phyloP scores from a whole-genome alignment of 2,329 filamentous ascomycete species.

The Epichloe gansuensis region DNA sequence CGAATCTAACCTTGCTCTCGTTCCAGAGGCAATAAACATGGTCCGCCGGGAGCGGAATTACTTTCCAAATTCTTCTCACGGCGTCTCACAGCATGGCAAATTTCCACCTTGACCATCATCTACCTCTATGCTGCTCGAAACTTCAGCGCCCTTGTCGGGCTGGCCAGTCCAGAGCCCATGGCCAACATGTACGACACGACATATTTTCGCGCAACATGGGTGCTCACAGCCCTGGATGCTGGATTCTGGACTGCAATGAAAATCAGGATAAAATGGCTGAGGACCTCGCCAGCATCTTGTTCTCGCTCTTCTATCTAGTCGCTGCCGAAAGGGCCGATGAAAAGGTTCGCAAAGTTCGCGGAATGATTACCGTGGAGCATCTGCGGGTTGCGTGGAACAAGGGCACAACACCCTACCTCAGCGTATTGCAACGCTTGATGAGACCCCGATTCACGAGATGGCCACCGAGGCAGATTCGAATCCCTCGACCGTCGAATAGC shows the following conservation, averaged over 20 bases:
- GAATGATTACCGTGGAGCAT: constrained; percentile 80
- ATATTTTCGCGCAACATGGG: constrained; percentile 95
- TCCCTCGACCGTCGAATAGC: constrained; percentile 67
- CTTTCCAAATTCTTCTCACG: constrained; percentile 61
- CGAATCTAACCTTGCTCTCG: background rate
- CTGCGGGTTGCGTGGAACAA: constrained; percentile 94
- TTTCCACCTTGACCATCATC: constrained; percentile 72
- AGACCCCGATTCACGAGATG: constrained; percentile 72
- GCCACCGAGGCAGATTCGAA: constrained; percentile 70
- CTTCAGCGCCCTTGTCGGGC: constrained; percentile 80
- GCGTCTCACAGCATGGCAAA: constrained; percentile 79
- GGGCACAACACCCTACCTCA: constrained; percentile 73
- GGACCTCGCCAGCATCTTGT: constrained; percentile 76
- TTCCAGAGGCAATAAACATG: constrained; percentile 69
- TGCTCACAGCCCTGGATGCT: constrained; percentile 85
- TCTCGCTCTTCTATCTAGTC: constrained; percentile 82
- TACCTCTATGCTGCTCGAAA: constrained; percentile 88
- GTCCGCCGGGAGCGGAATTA: constrained; percentile 61
- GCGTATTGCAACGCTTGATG: constrained; percentile 57
- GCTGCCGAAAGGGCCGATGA: constrained; percentile 92
- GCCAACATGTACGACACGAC: constrained; percentile 85
- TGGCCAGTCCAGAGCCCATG: constrained; percentile 87
- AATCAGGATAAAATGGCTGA: constrained; percentile 64
- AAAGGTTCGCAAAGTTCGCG: constrained; percentile 84
- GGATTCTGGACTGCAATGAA: constrained; percentile 99